Conservation (phyloP, 768 basidiomycete species). For the Lactifluus pinguis region DNA sequence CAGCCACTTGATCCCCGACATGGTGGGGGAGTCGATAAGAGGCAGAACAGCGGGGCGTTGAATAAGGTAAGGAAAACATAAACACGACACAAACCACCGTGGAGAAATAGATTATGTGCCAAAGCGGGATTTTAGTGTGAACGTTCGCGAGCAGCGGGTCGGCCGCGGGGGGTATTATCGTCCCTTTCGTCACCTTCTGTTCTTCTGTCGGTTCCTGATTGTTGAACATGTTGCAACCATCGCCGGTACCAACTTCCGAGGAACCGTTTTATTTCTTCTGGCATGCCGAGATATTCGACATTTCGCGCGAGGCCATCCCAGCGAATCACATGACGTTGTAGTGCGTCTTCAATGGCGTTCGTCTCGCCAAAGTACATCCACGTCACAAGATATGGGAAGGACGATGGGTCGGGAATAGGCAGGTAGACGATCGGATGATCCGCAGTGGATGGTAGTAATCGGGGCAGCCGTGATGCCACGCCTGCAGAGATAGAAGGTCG, state of each 20-base stretch:
- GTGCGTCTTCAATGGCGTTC: constrained; percentile 53
- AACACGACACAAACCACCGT: not conserved
- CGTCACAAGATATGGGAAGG: constrained; percentile 63
- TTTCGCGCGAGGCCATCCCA: constrained; percentile 89
- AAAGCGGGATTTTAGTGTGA: not conserved
- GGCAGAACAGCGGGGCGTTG: not conserved
- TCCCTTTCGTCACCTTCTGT: constrained; percentile 1
- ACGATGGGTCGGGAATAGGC: constrained; percentile 64
- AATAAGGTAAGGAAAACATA: not conserved
- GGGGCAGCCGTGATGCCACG: constrained; percentile 45
- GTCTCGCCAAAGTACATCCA: constrained; percentile 79
- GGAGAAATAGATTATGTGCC: not conserved
- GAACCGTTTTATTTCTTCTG: constrained; percentile 66
- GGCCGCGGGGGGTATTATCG: constrained; percentile 4
- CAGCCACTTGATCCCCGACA: not conserved
- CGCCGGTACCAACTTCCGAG: constrained; percentile 66
- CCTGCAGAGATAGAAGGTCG: constrained; percentile 32
- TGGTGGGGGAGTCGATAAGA: not conserved
- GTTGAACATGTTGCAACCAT: constrained; percentile 36
- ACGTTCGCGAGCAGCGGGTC: not conserved
- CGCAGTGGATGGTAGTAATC: constrained; percentile 53
- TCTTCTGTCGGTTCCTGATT: not conserved
- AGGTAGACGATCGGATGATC: constrained; percentile 64
- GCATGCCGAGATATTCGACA: constrained; percentile 79
- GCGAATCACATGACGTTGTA: constrained; percentile 53